Percentiles rank a stretch among this genome's conserved stretches.
Evolutionary conservation across 257 asterid species (phyloP).

Genomic region (Avicennia marina): DNA sequence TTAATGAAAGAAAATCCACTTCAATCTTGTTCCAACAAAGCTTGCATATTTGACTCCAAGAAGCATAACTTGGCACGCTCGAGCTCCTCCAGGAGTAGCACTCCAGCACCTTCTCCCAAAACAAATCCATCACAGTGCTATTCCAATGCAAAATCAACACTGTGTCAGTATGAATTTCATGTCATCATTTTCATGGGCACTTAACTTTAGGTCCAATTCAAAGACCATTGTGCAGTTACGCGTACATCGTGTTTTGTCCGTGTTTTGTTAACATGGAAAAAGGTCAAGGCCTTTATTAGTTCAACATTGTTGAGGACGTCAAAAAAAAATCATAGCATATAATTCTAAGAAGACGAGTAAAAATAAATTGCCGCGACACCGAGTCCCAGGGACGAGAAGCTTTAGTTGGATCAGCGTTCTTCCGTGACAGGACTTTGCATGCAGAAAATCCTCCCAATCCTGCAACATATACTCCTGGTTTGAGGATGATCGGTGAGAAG

Average conservation of each 20-base stretch:
- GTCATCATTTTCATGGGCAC: neutral
- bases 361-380: slow-evolving; percentile 12
- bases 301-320: neutral
- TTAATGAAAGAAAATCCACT: slow-evolving; percentile 25
- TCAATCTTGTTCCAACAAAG: neutral
- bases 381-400: slow-evolving; percentile 50
- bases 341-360: neutral
- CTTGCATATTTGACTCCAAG: neutral
- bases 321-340: neutral
- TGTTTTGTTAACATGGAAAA: no score
- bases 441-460: slow-evolving; percentile 49
- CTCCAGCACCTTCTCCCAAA: slow-evolving; percentile 56
- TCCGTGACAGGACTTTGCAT: slow-evolving; percentile 34
- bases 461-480: neutral
- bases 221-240: neutral
- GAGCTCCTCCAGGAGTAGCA: slow-evolving; percentile 44
- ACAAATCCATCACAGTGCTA: slow-evolving; percentile 48
- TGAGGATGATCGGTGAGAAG: no score
- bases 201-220: neutral
- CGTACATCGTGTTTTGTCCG: no score
- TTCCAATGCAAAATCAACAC: neutral
- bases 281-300: no score
- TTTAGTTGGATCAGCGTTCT: slow-evolving; percentile 39
- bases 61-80: slow-evolving; percentile 40
- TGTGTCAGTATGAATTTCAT: neutral